Conservation (phyloP, 2,329 filamentous ascomycete species). For the Colletotrichum shisoi region DNA sequence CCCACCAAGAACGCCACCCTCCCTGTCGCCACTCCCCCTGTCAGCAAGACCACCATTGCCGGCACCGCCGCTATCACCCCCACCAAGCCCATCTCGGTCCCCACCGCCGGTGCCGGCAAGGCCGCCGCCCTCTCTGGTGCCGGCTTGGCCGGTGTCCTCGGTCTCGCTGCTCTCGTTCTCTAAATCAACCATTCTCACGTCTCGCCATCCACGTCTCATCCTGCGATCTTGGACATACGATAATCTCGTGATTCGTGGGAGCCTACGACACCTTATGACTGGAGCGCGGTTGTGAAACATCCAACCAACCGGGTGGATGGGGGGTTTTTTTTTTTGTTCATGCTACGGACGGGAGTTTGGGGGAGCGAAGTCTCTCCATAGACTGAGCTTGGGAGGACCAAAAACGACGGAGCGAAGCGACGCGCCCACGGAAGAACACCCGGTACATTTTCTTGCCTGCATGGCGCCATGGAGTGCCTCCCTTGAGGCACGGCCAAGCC, state of each 20-base stretch:
- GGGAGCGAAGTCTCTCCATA: conserved; percentile 18
- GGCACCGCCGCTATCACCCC: conserved; percentile 46
- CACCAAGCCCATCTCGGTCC: conserved; percentile 48
- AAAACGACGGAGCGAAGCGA: conserved; percentile 46
- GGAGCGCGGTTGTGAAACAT: conserved; percentile 46
- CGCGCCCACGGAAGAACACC: conserved; percentile 44
- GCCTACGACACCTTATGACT: conserved; percentile 51
- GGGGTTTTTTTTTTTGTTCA: conserved; percentile 19
- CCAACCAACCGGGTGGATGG: conserved; percentile 46
- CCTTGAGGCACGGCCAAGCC: conserved; percentile 44
- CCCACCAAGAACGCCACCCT: conserved; percentile 40
- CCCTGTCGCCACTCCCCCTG: conserved; percentile 44
- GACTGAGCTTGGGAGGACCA: conserved; percentile 45
- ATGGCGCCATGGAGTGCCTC: conserved; percentile 49
- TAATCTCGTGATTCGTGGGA: conserved; percentile 53
- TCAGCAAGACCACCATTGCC: conserved; percentile 44
- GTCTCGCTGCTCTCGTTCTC: conserved; percentile 65
- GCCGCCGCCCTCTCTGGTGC: conserved; percentile 64
- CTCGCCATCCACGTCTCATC: conserved; percentile 49
- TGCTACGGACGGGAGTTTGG: conserved; percentile 39
- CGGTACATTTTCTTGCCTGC: conserved; percentile 46
- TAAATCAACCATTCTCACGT: conserved; percentile 57
- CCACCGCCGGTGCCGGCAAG: conserved; percentile 66
- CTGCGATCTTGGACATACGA: conserved; percentile 54
- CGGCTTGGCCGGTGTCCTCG: conserved; percentile 67